Conservation (phyloP, 139 green algal species). For the Chlorella sp. region DNA sequence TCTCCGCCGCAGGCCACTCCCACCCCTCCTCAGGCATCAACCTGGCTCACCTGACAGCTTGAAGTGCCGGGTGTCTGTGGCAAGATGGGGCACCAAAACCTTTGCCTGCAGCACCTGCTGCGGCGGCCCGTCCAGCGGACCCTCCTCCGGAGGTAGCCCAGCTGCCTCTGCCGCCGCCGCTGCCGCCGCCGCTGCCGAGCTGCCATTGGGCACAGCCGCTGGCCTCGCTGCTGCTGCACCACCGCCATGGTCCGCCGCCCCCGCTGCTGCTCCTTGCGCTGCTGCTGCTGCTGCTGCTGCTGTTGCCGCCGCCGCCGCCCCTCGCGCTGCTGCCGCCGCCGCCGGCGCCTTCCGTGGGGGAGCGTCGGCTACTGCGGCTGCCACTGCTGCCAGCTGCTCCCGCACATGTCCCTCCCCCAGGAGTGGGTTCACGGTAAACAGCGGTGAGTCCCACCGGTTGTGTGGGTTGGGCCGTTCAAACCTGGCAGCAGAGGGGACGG, state of each 20-base stretch:
- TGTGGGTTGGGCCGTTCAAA: constrained; percentile 88
- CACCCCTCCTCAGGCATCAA: background rate
- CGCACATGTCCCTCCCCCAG: background rate
- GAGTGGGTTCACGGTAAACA: constrained; percentile 72
- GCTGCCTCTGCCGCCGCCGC: background rate
- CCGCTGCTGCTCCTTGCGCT: background rate
- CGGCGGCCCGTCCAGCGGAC: background rate
- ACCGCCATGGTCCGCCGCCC: background rate
- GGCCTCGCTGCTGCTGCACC: background rate
- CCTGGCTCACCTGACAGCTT: constrained; percentile 24
- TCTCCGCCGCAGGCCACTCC: no score
- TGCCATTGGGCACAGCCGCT: background rate
- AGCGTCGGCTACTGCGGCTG: background rate
- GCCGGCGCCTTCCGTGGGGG: background rate
- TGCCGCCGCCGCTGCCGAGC: constrained; percentile 4
- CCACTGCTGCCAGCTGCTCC: background rate
- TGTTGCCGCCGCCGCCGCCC: no score
- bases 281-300: no score
- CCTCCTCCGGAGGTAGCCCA: background rate
- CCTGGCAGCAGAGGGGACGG: constrained; percentile 19
- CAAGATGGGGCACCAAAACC: constrained; percentile 22
- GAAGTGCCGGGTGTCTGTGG: constrained; percentile 15
- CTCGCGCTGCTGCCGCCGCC: background rate
- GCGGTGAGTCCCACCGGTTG: constrained; percentile 92
- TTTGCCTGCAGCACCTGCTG: constrained; percentile 6